Evolutionary conservation across 2,329 filamentous ascomycete genomes (phyloP).

Genomic region (Biscogniauxia mediterranea): DNA sequence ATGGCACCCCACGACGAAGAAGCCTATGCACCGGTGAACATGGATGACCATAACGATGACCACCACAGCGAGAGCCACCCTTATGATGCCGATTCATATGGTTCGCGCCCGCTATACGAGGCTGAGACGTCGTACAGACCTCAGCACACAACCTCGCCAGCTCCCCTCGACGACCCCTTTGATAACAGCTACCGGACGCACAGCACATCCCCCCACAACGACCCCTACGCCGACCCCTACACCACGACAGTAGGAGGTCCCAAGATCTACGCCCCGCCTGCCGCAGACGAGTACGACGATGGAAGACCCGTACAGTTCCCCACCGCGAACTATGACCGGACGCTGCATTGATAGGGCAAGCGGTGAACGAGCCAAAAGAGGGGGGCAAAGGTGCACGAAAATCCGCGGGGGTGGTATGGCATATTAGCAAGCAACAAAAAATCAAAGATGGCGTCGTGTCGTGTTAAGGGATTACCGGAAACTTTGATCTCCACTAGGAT

Average conservation of each 20-base stretch:
- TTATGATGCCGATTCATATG: conserved; percentile 34
- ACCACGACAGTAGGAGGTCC: conserved; percentile 23
- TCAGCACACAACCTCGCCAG: conserved; percentile 34
- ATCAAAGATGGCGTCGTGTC: not conserved
- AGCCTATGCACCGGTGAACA: conserved; percentile 60
- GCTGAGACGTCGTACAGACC: conserved; percentile 48
- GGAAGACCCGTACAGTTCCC: conserved; percentile 54
- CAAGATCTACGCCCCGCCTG: conserved; percentile 39
- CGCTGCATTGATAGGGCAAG: conserved; percentile 32
- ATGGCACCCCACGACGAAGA: conserved; percentile 67
- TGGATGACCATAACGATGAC: conserved; percentile 51
- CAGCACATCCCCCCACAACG: conserved; percentile 31
- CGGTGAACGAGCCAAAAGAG: conserved; percentile 1
- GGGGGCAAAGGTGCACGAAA: not conserved
- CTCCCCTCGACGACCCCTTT: conserved; percentile 32
- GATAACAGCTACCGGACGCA: conserved; percentile 47
- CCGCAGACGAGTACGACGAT: conserved; percentile 45
- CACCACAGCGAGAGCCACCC: conserved; percentile 33
- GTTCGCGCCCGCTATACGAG: conserved; percentile 44
- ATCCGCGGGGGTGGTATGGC: no score
- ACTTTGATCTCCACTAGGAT: not conserved
- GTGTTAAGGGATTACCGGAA: not conserved
- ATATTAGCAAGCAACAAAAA: not conserved
- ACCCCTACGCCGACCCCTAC: conserved; percentile 30
- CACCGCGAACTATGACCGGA: conserved; percentile 55